A percentile compares a stretch with the other conserved stretches of the same genome.
Conservation (phyloP, 2,329 filamentous ascomycete genomes). For the Exophiala mesophila region DNA sequence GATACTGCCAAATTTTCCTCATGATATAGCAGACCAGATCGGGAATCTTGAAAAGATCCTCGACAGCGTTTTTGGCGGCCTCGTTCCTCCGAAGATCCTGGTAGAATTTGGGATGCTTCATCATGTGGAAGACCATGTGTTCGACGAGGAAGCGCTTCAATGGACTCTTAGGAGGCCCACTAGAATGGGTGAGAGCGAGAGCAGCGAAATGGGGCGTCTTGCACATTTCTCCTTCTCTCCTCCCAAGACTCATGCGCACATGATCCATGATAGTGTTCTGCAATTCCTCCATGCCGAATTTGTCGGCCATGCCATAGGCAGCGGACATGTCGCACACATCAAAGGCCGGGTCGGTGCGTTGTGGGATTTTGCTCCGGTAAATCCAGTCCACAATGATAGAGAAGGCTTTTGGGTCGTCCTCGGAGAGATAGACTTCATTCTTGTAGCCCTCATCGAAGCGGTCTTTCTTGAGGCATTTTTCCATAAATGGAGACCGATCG, state of each 20-base stretch:
- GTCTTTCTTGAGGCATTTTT: conserved; percentile 45
- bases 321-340: conserved; percentile 17
- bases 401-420: conserved; percentile 50
- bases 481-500: conserved; percentile 46
- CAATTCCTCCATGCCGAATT: conserved; percentile 22
- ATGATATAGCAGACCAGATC: conserved; percentile 19
- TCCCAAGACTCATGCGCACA: conserved; percentile 10
- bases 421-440: conserved; percentile 47
- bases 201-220: conserved; percentile 17
- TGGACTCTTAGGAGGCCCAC: conserved; percentile 17
- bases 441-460: conserved; percentile 43
- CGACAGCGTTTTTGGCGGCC: conserved; percentile 10
- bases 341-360: conserved; percentile 6
- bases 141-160: conserved; percentile 22
- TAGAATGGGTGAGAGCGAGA: conserved; percentile 16
- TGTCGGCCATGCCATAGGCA: conserved; percentile 21
- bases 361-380: conserved; percentile 18
- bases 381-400: conserved; percentile 44
- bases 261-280: conserved; percentile 22
- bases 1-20: conserved; percentile 21
- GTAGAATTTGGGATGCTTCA: conserved; percentile 19
- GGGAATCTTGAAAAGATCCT: conserved; percentile 19
- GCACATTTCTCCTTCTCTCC: conserved; percentile 5
- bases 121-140: conserved; percentile 22
- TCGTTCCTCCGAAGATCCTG: conserved; percentile 17